These are phyloP conservation scores for Phytophthora hibernalis DNA, from an alignment of 352 stramenopile genomes.

Conservation along the genomic window DNA sequence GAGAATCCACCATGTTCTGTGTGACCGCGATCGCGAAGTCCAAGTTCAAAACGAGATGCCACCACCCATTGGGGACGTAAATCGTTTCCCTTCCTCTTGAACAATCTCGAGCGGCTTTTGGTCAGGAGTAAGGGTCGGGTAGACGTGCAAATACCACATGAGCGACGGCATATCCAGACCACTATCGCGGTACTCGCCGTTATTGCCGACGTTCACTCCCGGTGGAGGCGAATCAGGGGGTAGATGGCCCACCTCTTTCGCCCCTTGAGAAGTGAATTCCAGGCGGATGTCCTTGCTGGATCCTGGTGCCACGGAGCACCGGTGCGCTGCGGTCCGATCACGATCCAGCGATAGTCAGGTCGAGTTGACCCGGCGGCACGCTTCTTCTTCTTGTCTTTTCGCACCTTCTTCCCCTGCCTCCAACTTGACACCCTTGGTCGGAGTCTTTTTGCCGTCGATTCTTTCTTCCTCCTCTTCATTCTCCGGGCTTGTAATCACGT, in stretches of 20 bases:
- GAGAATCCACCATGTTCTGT: conserved; percentile 95
- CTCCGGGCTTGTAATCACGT: conserved; percentile 32
- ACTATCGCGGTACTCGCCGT: conserved; percentile 60
- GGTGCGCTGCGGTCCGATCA: conserved; percentile 82
- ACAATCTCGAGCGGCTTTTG: conserved; percentile 86
- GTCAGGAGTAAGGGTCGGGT: conserved; percentile 74
- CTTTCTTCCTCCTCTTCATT: conserved; percentile 31
- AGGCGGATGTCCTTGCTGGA: conserved; percentile 95
- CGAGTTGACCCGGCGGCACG: conserved; percentile 37
- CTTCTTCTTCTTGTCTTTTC: conserved; percentile 52
- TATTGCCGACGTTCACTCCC: conserved; percentile 65
- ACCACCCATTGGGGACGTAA: conserved; percentile 98
- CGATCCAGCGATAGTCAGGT: conserved; percentile 84
- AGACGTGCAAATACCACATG: conserved; percentile 88
- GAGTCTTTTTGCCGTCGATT: conserved; percentile 13
- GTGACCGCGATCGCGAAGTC: conserved; percentile 95
- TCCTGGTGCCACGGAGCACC: conserved; percentile 97
- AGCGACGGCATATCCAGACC: conserved; percentile 83
- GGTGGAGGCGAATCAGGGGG: conserved; percentile 84
- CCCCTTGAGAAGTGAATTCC: conserved; percentile 95
- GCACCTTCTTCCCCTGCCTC: conserved; percentile 46
- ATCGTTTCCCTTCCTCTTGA: conserved; percentile 96
- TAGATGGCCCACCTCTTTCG: conserved; percentile 97
- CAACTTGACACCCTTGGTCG: conserved; percentile 35
- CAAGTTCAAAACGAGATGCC: conserved; percentile 98